Evolutionary conservation across 2,329 filamentous ascomycete genomes (phyloP).

Genomic region (Pestalotiopsis fici): DNA sequence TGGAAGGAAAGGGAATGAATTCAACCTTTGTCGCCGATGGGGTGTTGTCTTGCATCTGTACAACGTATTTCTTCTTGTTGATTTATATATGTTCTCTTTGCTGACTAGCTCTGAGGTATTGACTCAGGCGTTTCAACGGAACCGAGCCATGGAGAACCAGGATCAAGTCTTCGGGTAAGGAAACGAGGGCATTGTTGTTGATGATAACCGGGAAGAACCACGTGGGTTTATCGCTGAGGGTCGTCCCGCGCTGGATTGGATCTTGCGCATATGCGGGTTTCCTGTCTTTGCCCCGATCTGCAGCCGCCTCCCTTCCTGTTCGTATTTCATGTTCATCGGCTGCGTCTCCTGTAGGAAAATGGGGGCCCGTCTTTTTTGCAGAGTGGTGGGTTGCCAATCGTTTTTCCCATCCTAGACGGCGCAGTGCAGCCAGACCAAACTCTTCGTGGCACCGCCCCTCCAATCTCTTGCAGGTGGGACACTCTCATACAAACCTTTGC

Average conservation of each 20-base stretch:
- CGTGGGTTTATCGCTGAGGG: neutral
- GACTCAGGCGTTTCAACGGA: neutral
- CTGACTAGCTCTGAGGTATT: neutral
- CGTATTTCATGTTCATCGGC: neutral
- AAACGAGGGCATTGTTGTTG: neutral
- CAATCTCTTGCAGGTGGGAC: neutral
- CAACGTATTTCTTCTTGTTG: neutral
- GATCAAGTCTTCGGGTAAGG: neutral
- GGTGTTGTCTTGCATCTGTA: neutral
- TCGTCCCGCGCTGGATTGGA: neutral
- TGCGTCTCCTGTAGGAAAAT: neutral
- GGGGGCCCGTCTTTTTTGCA: neutral
- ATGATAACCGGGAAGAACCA: neutral
- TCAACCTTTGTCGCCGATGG: neutral
- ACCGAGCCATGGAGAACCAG: neutral
- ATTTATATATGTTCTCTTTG: neutral
- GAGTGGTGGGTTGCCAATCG: neutral
- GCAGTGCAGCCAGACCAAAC: neutral
- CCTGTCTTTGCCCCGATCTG: neutral
- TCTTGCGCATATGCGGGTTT: neutral
- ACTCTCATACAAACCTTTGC: neutral
- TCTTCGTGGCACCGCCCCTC: neutral
- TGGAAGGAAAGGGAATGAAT: too few species aligned
- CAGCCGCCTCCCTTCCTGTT: neutral
- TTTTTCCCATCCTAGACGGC: neutral